A percentile compares a stretch with the other conserved stretches of the same genome.
phyloP scores from a whole-genome alignment of 176 grass and related monocot genomes.

The Oryza rufipogon region DNA sequence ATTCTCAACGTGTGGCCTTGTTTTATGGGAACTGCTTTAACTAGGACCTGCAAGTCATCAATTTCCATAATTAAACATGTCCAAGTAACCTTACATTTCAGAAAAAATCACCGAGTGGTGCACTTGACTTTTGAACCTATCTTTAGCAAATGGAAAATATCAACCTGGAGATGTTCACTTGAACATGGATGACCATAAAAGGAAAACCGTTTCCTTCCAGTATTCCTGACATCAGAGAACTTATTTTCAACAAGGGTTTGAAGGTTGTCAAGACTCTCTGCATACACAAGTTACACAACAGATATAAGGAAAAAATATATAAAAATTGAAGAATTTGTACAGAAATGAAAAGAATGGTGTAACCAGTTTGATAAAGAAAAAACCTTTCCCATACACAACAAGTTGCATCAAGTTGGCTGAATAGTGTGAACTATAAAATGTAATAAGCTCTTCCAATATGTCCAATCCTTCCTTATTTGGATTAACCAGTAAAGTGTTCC shows the following conservation, averaged over 20 bases:
- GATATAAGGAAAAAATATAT: background rate
- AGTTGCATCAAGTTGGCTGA: constrained; percentile 99
- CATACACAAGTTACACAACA: constrained; percentile 16
- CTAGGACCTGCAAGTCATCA: constrained; percentile 71
- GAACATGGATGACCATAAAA: constrained; percentile 88
- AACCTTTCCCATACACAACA: constrained; percentile 95
- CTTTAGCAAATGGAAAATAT: constrained; percentile 28
- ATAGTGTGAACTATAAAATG: constrained; percentile 91
- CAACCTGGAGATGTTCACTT: constrained; percentile 91
- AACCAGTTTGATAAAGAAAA: constrained; percentile 20
- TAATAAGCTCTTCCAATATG: constrained; percentile 83
- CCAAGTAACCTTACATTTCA: constrained; percentile 24
- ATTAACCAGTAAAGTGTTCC: constrained; percentile 85
- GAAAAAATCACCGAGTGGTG: constrained; percentile 7
- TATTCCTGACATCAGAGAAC: constrained; percentile 70
- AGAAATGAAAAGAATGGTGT: constrained; percentile 33
- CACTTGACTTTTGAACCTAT: constrained; percentile 27
- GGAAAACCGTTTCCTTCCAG: constrained; percentile 60
- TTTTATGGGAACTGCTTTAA: constrained; percentile 90
- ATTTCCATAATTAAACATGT: constrained; percentile 36
- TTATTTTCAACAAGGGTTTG: constrained; percentile 84
- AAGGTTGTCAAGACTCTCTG: constrained; percentile 76
- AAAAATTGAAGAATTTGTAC: constrained; percentile 22
- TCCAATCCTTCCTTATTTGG: constrained; percentile 89
- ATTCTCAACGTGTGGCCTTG: constrained; percentile 80